These are phyloP conservation scores for Blastomyces parvus DNA, from an alignment of 2,329 filamentous ascomycete species.

Conservation along the genomic window DNA sequence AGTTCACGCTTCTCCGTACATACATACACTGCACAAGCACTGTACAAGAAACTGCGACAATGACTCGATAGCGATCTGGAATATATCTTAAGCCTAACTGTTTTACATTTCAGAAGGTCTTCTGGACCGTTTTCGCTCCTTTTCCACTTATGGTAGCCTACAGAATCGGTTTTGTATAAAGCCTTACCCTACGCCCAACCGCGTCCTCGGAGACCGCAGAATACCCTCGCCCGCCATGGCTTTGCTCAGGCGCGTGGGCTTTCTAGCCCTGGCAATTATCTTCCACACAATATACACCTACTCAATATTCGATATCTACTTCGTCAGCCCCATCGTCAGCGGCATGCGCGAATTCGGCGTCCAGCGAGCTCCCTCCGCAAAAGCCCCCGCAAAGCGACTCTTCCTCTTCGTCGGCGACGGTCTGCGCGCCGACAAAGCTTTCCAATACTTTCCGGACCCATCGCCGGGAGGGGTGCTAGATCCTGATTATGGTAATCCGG, in stretches of 20 bases:
- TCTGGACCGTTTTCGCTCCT: slow-evolving; percentile 20
- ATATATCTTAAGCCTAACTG: background rate
- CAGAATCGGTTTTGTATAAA: background rate
- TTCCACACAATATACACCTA: slow-evolving; percentile 92
- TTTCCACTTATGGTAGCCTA: slow-evolving; percentile 5
- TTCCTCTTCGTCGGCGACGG: slow-evolving; percentile 97
- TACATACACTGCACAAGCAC: background rate
- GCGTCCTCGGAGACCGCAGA: background rate
- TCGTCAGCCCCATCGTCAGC: slow-evolving; percentile 91
- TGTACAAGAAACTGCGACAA: background rate
- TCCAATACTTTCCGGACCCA: slow-evolving; percentile 85
- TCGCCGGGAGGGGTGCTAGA: slow-evolving; percentile 41
- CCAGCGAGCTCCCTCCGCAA: slow-evolving; percentile 48
- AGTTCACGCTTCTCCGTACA: too few relatives aligned
- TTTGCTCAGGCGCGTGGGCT: slow-evolving; percentile 62
- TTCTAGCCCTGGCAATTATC: slow-evolving; percentile 76
- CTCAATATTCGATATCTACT: slow-evolving; percentile 98
- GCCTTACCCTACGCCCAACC: background rate
- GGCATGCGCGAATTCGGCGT: slow-evolving; percentile 80
- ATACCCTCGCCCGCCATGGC: slow-evolving; percentile 29
- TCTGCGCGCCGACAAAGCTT: slow-evolving; percentile 92
- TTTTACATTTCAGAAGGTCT: slow-evolving; percentile 4
- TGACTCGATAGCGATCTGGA: slow-evolving; percentile 5
- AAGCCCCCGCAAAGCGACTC: slow-evolving; percentile 77
- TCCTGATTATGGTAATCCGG: slow-evolving; percentile 31